phyloP scores from a whole-genome alignment of 192 early-diverging fungal species.

The Lobosporangium transversale region DNA sequence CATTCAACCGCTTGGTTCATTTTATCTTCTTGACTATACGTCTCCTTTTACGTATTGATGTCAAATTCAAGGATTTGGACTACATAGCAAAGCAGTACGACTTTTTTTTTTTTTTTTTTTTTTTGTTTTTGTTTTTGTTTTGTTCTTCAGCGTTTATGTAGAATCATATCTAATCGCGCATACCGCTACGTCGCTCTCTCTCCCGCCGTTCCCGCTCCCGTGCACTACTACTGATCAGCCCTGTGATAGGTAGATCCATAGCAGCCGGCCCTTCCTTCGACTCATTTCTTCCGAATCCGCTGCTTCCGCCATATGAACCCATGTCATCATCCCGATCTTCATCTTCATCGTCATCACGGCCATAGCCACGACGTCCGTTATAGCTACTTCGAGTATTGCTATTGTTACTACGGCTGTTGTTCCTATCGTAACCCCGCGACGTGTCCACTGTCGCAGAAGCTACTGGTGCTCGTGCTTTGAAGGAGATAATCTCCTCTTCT shows the following conservation, averaged over 20 bases:
- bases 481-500: conserved; percentile 21
- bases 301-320: background rate
- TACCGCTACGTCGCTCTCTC: conserved; percentile 9
- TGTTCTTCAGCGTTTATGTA: no score
- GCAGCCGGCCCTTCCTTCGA: background rate
- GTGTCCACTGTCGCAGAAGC: background rate
- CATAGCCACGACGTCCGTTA: conserved; percentile 11
- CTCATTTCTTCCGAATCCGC: background rate
- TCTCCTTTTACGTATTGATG: no score
- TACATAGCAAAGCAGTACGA: background rate
- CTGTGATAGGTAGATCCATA: conserved; percentile 14
- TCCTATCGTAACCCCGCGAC: conserved; percentile 1
- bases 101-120: background rate
- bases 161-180: background rate
- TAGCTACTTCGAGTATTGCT: background rate
- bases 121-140: background rate
- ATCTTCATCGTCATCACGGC: conserved; percentile 3
- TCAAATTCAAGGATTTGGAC: no score
- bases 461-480: conserved; percentile 7
- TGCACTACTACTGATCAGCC: conserved; percentile 23
- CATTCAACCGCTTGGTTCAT: no score
- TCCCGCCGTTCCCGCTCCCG: conserved; percentile 21
- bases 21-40: no score
- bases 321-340: conserved; percentile 8
- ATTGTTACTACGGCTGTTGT: conserved; percentile 4